These are phyloP conservation scores for Puya raimondii DNA, from an alignment of 176 grass and related monocot species.

Conservation along the genomic window DNA sequence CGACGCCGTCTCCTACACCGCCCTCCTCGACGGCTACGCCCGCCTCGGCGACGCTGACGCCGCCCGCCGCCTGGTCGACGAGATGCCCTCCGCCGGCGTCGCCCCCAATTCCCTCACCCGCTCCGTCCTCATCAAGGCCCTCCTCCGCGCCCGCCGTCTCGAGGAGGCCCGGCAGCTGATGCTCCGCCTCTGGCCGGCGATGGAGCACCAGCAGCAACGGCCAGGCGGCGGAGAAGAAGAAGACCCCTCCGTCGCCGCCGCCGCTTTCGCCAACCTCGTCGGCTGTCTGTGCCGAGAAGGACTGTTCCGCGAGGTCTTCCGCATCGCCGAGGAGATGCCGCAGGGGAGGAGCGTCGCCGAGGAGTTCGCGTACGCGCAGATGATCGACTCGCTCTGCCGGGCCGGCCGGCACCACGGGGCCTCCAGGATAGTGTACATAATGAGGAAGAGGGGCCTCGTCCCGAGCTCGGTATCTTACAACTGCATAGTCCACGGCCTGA, in stretches of 20 bases:
- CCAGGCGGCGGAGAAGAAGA: conserved; percentile 7
- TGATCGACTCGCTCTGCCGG: conserved; percentile 77
- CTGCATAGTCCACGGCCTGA: conserved; percentile 78
- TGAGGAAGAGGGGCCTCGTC: conserved; percentile 56
- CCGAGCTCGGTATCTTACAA: conserved; percentile 73
- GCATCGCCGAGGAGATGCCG: conserved; percentile 51
- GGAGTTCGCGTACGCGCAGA: conserved; percentile 58
- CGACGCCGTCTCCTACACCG: conserved; percentile 41
- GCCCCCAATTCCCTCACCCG: conserved; percentile 54
- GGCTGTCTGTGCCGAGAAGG: conserved; percentile 59
- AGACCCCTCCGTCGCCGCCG: conserved; percentile 39
- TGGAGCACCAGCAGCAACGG: conserved; percentile 1
- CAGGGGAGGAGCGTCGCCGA: conserved; percentile 38
- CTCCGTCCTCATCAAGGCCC: conserved; percentile 53
- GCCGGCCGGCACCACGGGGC: conserved; percentile 57
- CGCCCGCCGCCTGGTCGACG: conserved; percentile 55
- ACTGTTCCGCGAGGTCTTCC: conserved; percentile 60
- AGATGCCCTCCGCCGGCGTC: conserved; percentile 43
- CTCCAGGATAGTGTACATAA: conserved; percentile 67
- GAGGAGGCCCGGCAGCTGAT: conserved; percentile 28
- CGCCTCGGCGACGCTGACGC: conserved; percentile 26
- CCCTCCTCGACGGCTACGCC: conserved; percentile 54
- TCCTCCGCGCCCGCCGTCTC: conserved; percentile 40
- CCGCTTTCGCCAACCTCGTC: conserved; percentile 75
- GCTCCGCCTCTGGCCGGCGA: conserved; percentile 39